Evolutionary conservation across 257 asterid genomes (phyloP).

Genomic region (Haberlea rhodopensis): DNA sequence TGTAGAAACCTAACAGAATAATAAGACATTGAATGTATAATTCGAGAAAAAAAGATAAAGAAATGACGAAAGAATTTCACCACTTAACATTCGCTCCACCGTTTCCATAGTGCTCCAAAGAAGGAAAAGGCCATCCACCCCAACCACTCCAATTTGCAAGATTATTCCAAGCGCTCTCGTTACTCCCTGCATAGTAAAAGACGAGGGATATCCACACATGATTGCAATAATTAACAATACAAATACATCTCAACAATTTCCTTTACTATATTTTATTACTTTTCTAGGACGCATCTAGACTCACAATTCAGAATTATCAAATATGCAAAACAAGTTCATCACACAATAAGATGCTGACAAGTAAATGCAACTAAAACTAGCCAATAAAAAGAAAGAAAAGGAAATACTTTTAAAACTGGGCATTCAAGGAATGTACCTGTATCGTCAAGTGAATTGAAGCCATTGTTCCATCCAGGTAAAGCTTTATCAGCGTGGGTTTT

Average conservation of each 20-base stretch:
- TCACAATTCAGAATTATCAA: not conserved
- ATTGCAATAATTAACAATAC: not conserved
- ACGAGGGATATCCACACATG: not conserved
- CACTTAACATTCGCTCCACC: slow-evolving; percentile 26
- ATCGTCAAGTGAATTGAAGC: slow-evolving; percentile 57
- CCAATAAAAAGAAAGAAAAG: not conserved
- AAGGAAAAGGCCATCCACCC: slow-evolving; percentile 53
- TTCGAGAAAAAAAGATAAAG: not conserved
- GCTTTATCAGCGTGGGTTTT: slow-evolving; percentile 54
- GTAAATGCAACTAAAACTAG: not conserved
- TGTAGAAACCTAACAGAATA: not conserved
- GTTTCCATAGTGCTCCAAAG: slow-evolving; percentile 39
- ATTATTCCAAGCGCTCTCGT: slow-evolving; percentile 13
- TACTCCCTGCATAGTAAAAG: slow-evolving; percentile 36
- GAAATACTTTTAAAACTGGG: not conserved
- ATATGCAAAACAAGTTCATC: not conserved
- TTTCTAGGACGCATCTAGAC: not conserved
- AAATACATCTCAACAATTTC: not conserved
- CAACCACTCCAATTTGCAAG: slow-evolving; percentile 20
- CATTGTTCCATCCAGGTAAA: slow-evolving; percentile 65
- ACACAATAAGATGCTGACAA: not conserved
- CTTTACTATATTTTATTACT: too few species aligned
- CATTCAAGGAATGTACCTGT: slow-evolving; percentile 37
- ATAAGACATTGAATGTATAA: not conserved
- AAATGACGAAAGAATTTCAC: slow-evolving; percentile 1